Percentiles rank a stretch among this genome's conserved stretches.
phyloP scores from a whole-genome alignment of 257 asterid genomes.

The Capsicum baccatum region DNA sequence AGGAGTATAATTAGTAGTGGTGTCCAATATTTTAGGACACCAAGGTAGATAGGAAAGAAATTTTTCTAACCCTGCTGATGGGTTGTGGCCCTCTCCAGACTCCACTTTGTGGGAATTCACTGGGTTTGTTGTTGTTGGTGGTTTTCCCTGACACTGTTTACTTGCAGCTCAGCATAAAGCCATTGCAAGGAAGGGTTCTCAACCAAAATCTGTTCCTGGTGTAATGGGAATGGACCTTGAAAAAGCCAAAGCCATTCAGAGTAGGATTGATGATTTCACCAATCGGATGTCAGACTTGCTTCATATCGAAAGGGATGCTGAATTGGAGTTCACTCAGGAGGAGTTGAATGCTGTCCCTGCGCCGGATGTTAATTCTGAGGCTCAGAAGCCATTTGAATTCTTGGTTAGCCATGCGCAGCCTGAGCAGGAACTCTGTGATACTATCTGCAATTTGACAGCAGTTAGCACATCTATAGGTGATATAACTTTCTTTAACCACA shows the following conservation, averaged over 20 bases:
- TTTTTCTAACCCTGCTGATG: not conserved
- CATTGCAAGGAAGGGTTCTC: conserved; percentile 70
- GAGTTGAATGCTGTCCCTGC: conserved; percentile 91
- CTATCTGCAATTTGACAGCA: conserved; percentile 88
- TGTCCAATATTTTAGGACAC: not conserved
- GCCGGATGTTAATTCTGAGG: conserved; percentile 60
- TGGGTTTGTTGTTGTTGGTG: not conserved
- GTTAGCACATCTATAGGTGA: conserved; percentile 87
- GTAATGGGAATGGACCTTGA: conserved; percentile 71
- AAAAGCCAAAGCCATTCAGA: conserved; percentile 72
- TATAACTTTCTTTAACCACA: conserved; percentile 24
- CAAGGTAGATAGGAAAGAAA: not conserved
- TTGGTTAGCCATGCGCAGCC: conserved; percentile 89
- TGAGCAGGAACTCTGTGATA: conserved; percentile 96
- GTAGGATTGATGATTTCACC: conserved; percentile 71
- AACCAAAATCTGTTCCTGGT: conserved; percentile 59
- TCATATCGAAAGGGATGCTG: conserved; percentile 86
- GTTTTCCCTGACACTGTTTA: conserved; percentile 25
- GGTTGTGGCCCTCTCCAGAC: not conserved
- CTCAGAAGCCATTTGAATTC: conserved; percentile 73
- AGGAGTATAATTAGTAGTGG: not conserved
- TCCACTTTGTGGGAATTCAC: too few species aligned
- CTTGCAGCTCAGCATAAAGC: conserved; percentile 93
- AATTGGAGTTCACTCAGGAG: conserved; percentile 89
- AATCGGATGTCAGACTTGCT: conserved; percentile 75